Percentiles rank a stretch among this genome's conserved stretches.
Conservation (phyloP, 2,329 filamentous ascomycete species). For the Clonostachys solani region DNA sequence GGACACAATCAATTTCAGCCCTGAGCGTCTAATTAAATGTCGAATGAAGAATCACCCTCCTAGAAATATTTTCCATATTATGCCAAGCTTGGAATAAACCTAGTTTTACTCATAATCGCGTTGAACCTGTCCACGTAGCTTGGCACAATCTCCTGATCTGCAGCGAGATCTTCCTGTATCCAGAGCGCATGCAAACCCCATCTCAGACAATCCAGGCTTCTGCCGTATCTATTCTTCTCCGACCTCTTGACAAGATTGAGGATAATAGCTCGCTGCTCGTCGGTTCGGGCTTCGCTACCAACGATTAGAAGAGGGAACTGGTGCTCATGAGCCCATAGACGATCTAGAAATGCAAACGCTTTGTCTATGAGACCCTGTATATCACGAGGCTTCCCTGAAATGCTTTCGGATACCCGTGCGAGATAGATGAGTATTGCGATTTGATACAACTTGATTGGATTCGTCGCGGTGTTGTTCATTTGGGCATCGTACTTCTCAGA, state of each 20-base stretch:
- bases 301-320: slow-evolving; percentile 15
- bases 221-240: slow-evolving; percentile 5
- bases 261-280: slow-evolving; percentile 7
- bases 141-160: slow-evolving; percentile 3
- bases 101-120: slow-evolving; percentile 7
- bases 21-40: too few species aligned
- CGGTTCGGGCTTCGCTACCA: slow-evolving; percentile 14
- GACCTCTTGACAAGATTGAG: slow-evolving; percentile 18
- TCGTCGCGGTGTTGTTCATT: slow-evolving; percentile 1
- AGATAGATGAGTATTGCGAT: slow-evolving; percentile 22
- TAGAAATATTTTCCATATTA: not conserved
- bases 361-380: slow-evolving; percentile 11
- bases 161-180: slow-evolving; percentile 24
- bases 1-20: too few species aligned
- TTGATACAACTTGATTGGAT: slow-evolving; percentile 12
- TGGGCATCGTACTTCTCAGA: not conserved
- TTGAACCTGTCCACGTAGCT: slow-evolving; percentile 6
- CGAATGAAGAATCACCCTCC: too few species aligned
- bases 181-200: slow-evolving; percentile 19
- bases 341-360: slow-evolving; percentile 14
- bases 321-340: slow-evolving; percentile 10
- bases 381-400: slow-evolving; percentile 2
- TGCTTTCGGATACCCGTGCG: slow-evolving; percentile 9
- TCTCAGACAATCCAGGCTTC: slow-evolving; percentile 12
- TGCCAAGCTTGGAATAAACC: slow-evolving; percentile 18